These are phyloP conservation scores for Rhodamnia rubescens DNA, from an alignment of 345 rosid genomes.

Conservation along the genomic window DNA sequence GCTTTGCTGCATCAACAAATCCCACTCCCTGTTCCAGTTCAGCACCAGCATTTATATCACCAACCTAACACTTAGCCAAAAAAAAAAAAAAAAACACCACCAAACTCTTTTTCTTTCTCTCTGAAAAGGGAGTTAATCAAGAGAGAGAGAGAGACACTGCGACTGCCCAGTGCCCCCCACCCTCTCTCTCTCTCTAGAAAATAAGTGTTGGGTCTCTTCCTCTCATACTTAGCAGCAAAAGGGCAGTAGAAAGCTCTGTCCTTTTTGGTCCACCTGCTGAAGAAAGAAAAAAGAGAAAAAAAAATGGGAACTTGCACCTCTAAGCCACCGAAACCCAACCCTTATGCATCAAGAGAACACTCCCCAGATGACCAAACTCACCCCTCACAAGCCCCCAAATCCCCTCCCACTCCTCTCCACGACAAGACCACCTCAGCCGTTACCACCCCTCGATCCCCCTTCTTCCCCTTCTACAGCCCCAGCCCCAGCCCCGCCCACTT, in stretches of 20 bases:
- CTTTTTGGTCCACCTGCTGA: background rate
- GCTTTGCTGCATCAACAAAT: background rate
- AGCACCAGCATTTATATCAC: background rate
- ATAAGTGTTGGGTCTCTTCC: background rate
- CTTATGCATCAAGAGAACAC: conserved; percentile 33
- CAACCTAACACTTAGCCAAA: background rate
- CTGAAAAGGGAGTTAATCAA: background rate
- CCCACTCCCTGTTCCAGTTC: background rate
- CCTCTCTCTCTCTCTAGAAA: background rate
- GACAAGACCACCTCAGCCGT: background rate
- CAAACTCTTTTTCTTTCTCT: background rate
- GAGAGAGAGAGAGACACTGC: background rate
- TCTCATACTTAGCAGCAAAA: background rate
- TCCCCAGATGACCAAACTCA: conserved; percentile 13
- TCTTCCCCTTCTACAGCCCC: conserved; percentile 13
- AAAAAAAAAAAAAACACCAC: background rate
- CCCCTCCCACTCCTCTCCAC: conserved; percentile 13
- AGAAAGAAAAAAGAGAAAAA: too few species aligned
- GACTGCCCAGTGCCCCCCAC: background rate
- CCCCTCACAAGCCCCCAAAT: conserved; percentile 11
- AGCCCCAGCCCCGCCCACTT: conserved; percentile 15
- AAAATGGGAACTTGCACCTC: conserved; percentile 75
- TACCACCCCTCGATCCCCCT: background rate
- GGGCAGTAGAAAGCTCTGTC: background rate
- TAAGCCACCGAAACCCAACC: conserved; percentile 57